Conservation (phyloP, 805 yeast genomes). For the Metschnikowia santaceciliae region DNA sequence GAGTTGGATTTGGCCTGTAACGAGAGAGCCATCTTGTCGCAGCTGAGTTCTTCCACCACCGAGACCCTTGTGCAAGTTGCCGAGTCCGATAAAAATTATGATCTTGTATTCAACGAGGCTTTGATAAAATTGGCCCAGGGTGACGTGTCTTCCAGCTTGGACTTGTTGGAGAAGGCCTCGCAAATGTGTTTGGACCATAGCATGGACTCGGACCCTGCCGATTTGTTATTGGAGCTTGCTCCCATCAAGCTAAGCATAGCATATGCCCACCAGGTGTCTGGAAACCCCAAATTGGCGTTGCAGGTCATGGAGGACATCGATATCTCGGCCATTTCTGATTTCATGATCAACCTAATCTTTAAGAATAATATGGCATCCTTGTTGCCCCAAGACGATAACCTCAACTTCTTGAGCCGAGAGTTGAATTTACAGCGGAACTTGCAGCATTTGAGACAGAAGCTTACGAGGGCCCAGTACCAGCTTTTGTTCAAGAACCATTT, state of each 20-base stretch:
- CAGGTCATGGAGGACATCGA: constrained; percentile 16
- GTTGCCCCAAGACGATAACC: constrained; percentile 7
- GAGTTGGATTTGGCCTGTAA: constrained; percentile 54
- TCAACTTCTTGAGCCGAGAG: constrained; percentile 29
- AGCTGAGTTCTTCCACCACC: constrained; percentile 22
- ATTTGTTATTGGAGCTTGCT: constrained; percentile 47
- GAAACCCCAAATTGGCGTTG: constrained; percentile 9
- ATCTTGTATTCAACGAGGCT: constrained; percentile 57
- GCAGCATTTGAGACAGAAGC: constrained; percentile 22
- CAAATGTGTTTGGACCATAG: constrained; percentile 35
- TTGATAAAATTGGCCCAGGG: constrained; percentile 44
- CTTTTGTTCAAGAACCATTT: constrained; percentile 42
- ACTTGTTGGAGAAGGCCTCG: constrained; percentile 44
- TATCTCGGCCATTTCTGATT: constrained; percentile 30
- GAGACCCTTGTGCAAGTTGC: constrained; percentile 8
- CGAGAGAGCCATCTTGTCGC: constrained; percentile 65
- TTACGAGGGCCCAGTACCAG: constrained; percentile 36
- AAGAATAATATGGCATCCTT: constrained; percentile 42
- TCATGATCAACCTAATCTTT: constrained; percentile 38
- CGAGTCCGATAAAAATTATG: constrained; percentile 41
- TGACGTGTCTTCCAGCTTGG: constrained; percentile 38
- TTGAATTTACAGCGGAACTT: constrained; percentile 25
- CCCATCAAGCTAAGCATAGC: constrained; percentile 63
- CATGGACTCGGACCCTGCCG: constrained; percentile 37
- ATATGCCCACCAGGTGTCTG: constrained; percentile 39